These are phyloP conservation scores for Trichocladium antarcticum DNA, from an alignment of 495 filamentous ascomycete species.

Conservation along the genomic window DNA sequence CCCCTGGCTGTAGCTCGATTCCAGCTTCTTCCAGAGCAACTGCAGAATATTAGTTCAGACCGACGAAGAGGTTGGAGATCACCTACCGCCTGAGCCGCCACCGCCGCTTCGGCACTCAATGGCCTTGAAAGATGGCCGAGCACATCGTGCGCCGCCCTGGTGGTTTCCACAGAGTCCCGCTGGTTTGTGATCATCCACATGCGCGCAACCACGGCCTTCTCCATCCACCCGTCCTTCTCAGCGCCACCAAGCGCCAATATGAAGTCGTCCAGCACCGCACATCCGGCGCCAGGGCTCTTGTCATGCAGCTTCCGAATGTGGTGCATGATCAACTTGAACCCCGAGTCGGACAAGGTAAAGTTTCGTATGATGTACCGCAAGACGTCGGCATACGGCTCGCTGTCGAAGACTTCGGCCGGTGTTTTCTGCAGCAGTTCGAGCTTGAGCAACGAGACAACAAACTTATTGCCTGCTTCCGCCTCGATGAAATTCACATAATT, in stretches of 20 bases:
- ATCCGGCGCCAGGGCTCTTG: constrained; percentile 41
- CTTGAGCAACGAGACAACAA: constrained; percentile 56
- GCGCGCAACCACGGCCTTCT: constrained; percentile 51
- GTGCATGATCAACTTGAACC: constrained; percentile 58
- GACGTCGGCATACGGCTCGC: constrained; percentile 39
- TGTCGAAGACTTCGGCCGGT: constrained; percentile 38
- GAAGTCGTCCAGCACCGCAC: constrained; percentile 49
- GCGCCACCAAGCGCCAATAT: constrained; percentile 36
- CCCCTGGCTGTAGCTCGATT: constrained; percentile 42
- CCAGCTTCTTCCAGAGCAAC: constrained; percentile 69
- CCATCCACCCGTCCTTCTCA: constrained; percentile 45
- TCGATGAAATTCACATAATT: constrained; percentile 49
- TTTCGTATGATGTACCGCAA: constrained; percentile 45
- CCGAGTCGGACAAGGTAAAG: constrained; percentile 47
- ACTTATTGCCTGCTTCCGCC: constrained; percentile 47
- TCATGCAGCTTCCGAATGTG: constrained; percentile 55
- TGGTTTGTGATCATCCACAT: constrained; percentile 46
- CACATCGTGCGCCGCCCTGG: constrained; percentile 13
- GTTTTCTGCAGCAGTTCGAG: constrained; percentile 50
- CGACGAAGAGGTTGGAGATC: background rate
- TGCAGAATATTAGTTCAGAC: constrained; percentile 22
- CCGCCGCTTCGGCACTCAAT: constrained; percentile 46
- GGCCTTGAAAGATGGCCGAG: constrained; percentile 21
- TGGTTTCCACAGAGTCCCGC: constrained; percentile 18
- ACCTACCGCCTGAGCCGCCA: constrained; percentile 59